Conservation (phyloP, 2,329 filamentous ascomycete genomes). For the Trichophyton rubrum region DNA sequence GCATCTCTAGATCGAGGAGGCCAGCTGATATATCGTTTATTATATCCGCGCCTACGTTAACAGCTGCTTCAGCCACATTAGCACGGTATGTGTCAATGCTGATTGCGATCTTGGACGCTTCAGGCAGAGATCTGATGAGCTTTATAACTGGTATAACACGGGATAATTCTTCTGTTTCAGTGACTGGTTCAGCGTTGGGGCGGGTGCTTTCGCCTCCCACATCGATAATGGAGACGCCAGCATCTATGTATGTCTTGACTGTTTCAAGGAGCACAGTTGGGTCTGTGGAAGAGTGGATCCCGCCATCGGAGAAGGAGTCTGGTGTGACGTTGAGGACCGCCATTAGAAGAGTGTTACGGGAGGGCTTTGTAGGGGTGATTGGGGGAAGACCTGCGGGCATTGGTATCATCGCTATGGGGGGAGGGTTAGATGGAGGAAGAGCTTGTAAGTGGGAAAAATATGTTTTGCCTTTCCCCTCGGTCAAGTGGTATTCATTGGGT, state of each 20-base stretch:
- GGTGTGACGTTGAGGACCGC: constrained; percentile 89
- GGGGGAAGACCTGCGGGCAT: constrained; percentile 34
- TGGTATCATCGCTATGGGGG: constrained; percentile 29
- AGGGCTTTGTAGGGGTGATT: constrained; percentile 45
- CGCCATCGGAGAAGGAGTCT: constrained; percentile 93
- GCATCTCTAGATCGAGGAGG: constrained; percentile 64
- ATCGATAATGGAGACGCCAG: constrained; percentile 75
- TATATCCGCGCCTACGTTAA: constrained; percentile 72
- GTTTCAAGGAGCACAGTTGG: constrained; percentile 42
- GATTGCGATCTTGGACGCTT: constrained; percentile 53
- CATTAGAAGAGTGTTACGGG: constrained; percentile 67
- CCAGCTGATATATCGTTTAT: constrained; percentile 92
- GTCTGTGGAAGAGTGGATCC: constrained; percentile 44
- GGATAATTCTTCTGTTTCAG: constrained; percentile 58
- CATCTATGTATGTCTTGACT: constrained; percentile 49
- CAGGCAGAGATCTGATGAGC: constrained; percentile 55
- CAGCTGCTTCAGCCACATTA: constrained; percentile 61
- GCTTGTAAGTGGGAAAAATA: constrained; percentile 26
- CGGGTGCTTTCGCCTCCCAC: constrained; percentile 88
- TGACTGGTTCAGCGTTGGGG: constrained; percentile 57
- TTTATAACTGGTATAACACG: constrained; percentile 70
- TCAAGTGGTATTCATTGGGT: constrained; percentile 19
- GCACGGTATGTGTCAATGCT: constrained; percentile 91
- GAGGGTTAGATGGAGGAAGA: constrained; percentile 24
- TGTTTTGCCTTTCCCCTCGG: constrained; percentile 19